Base-by-base conservation (phyloP, 768 basidiomycete genomes). In the Leccinum sublutescens region DNA sequence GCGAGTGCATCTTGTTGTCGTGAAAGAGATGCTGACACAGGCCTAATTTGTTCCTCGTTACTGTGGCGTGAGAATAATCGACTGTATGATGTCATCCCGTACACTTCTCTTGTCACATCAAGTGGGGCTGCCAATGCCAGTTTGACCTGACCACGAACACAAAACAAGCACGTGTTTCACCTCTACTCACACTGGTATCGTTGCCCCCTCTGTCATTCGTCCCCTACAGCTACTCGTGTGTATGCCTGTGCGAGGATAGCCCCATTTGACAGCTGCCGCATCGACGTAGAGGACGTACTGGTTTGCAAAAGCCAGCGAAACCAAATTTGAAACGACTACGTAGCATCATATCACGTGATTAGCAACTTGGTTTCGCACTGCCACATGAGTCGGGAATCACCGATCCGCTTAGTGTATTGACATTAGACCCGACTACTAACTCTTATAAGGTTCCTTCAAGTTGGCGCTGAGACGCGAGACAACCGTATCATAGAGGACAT, bases 51-150 rank as follows among this genome's bases (percentile, higher is more conserved):
- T 50, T 50, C 49, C 27, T 50, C 17, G 49, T 25, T 27, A 19
- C 8, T n/a, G 60, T 60, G 60, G 60, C 60, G 60, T 61, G 60
- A 4, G 60, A 61, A 55, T 14, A 15, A n/a, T 5, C 0, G 3
- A 43, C 31, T 31, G 11, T 17, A 31, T 51, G 50, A 51, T 33
- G 50, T 51, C 50, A 51, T 51, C 50, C 23, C 15, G 49, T 12
- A 12, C 5, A 34, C 34, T 34, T 34, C 12, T 34, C 34, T 34
- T 36, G 34, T 15, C 40, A 19, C 19, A 49, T 38, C 25, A 19
- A 8, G 48, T 12, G 21, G 43, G 43, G 23, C 48, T 25, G 48
- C 23, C 48, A 49, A 48, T 25, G 47, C 12, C 40, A 19, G 29
- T 31, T 11, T 33, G 31, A 33, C 31, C 11, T 33, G 31, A 33